phyloP scores from a whole-genome alignment of 192 early-diverging fungal species.

The Podila epigama region DNA sequence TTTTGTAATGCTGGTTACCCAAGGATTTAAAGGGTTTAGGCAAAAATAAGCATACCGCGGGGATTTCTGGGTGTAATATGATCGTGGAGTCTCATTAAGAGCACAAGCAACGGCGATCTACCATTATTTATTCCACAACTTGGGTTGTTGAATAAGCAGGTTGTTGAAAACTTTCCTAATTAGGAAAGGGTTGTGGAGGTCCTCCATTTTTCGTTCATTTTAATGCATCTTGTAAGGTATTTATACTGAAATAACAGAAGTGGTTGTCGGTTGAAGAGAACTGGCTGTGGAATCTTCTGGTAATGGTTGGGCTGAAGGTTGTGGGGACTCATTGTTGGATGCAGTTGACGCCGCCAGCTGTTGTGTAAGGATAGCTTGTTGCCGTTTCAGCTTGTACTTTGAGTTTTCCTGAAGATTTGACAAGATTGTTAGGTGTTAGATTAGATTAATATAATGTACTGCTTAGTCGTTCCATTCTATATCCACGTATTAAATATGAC shows the following conservation, averaged over 20 bases:
- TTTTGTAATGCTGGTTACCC: too few species aligned
- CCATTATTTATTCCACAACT: too few species aligned
- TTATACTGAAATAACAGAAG: background rate
- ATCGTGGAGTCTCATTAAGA: too few species aligned
- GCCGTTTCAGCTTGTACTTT: background rate
- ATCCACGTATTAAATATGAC: too few species aligned
- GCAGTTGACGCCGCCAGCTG: background rate
- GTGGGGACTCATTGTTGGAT: background rate
- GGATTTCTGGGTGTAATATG: too few species aligned
- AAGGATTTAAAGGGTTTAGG: too few species aligned
- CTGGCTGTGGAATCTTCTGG: background rate
- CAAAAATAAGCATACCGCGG: too few species aligned
- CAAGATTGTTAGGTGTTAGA: background rate
- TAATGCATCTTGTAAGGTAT: background rate
- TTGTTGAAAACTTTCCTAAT: too few species aligned
- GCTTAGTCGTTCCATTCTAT: background rate
- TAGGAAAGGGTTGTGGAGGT: too few species aligned
- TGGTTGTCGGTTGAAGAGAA: background rate
- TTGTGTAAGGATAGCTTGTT: background rate
- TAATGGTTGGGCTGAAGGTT: background rate
- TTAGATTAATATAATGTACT: background rate
- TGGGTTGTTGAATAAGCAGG: too few species aligned
- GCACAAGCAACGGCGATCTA: too few species aligned
- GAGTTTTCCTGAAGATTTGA: background rate
- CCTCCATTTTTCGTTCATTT: background rate